Percentiles rank a stretch among this genome's conserved stretches.
These are phyloP conservation scores for Aspergillus versicolor DNA, from an alignment of 2,329 filamentous ascomycete species.

Conservation along the genomic window DNA sequence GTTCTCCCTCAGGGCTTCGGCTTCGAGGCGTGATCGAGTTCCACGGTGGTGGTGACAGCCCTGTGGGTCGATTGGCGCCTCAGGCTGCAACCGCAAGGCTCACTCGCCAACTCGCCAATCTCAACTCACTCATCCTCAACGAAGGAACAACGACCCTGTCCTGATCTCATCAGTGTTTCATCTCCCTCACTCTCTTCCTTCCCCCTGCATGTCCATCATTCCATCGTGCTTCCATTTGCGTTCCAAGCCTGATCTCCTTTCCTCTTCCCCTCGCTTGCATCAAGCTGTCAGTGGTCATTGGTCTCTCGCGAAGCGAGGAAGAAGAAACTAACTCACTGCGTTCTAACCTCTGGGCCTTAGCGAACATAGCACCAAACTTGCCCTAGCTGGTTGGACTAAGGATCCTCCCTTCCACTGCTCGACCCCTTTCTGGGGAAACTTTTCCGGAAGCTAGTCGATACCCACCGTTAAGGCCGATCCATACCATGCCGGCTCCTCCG, in stretches of 20 bases:
- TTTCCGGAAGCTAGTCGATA: conserved; percentile 3
- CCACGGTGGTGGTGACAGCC: not conserved
- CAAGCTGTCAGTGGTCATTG: not conserved
- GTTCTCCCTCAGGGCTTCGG: not conserved
- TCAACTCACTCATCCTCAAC: not conserved
- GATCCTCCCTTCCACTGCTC: not conserved
- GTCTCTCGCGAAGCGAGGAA: not conserved
- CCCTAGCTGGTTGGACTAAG: not conserved
- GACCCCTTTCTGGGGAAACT: conserved; percentile 9
- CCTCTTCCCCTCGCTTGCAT: not conserved
- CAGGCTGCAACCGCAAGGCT: not conserved
- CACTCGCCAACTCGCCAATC: too few species aligned
- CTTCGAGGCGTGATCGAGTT: too few species aligned
- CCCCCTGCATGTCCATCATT: not conserved
- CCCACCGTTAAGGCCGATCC: not conserved
- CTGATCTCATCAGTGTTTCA: conserved; percentile 6
- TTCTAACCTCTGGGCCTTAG: not conserved
- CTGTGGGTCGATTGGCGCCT: not conserved
- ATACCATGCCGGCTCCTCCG: not conserved
- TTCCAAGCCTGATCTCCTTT: not conserved
- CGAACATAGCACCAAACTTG: not conserved
- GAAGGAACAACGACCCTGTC: not conserved
- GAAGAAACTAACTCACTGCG: not conserved
- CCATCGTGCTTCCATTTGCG: not conserved
- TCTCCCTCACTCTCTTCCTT: not conserved